Conservation (phyloP, 2,329 filamentous ascomycete species). For the Xylariales sp. region DNA sequence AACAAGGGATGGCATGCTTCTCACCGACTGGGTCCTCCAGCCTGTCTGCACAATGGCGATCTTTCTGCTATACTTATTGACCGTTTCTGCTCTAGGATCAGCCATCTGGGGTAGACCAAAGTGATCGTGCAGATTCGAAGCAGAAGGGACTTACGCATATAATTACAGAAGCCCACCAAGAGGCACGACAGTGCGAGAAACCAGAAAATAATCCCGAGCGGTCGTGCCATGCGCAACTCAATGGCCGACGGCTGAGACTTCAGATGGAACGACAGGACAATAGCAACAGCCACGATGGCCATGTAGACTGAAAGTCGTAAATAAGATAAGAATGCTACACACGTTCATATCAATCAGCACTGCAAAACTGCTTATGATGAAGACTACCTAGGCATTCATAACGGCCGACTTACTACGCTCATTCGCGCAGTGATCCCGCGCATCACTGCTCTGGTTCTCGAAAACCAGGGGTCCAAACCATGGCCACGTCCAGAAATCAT, state of each 20-base stretch:
- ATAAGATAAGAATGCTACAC: constrained; percentile 76
- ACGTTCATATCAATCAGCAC: not conserved
- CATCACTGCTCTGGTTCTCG: constrained; percentile 69
- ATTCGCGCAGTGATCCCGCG: constrained; percentile 74
- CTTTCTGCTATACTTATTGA: constrained; percentile 75
- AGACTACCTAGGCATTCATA: too few species aligned
- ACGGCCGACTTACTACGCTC: constrained; percentile 58
- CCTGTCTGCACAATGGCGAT: constrained; percentile 86
- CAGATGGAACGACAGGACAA: constrained; percentile 89
- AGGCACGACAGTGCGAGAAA: constrained; percentile 72
- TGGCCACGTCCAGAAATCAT: constrained; percentile 56
- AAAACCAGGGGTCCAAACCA: constrained; percentile 65
- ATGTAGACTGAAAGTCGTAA: constrained; percentile 86
- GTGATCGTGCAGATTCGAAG: not conserved
- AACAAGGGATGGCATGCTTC: constrained; percentile 15
- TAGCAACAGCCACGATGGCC: constrained; percentile 82
- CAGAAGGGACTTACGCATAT: constrained; percentile 58
- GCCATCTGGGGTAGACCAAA: too few species aligned
- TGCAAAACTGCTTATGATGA: not conserved
- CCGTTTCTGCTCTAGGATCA: constrained; percentile 41
- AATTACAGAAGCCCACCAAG: constrained; percentile 74
- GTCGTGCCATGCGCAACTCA: constrained; percentile 74
- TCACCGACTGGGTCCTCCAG: constrained; percentile 82
- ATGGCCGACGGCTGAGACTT: constrained; percentile 64
- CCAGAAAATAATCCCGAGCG: constrained; percentile 88